Evolutionary conservation across 2,329 filamentous ascomycete genomes (phyloP), one percentile per base, ranked within the genome.

Genomic region (Xylariaceae sp.): DNA sequence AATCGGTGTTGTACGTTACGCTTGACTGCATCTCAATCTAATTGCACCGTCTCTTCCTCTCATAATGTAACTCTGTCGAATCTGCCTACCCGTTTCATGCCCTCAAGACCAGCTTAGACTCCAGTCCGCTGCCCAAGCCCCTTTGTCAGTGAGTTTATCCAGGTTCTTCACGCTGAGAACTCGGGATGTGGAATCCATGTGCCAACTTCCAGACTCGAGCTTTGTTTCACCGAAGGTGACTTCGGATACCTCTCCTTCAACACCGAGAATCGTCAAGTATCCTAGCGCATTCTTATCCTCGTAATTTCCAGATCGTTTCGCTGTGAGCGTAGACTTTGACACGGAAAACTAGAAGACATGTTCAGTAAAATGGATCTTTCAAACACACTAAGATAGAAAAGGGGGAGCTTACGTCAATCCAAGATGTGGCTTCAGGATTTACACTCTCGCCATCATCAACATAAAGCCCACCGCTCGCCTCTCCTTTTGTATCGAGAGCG

Each of bases 361-460:
- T 44, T 57, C 39, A 58, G 51, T 2, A 48, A 45, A 51, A 11
- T 23, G 57, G 18, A 52, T 5, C 9, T 15, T 42, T 42, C 58
- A 60, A 48, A 10, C 15, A 50, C 11, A 39, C 2, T 42, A 37
- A n/a, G 17, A 37, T 45, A 59, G 13, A 11, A 17, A 50, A 13
- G 37, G 11, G 4, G 17, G 3, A 51, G 74, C 74, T 67, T 59
- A 77, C 76, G 58, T 77, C 68, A 23, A 90, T 80, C 61, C 77
- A 77, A 4, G 85, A 77, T 0, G 80, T 86, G 0, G 77, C 75
- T 10, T 80, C 76, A 0, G 82, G 86, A 39, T 72, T 67, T 6
- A 90, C 59, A 57, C 84, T 88, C 73, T 87, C 87, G 1, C 89
- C 89, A 66, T 93, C 89, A 66, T 92, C 89, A 6, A 92, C 70